phyloP scores from a whole-genome alignment of 352 stramenopile species.

The Albugo laibachii region DNA sequence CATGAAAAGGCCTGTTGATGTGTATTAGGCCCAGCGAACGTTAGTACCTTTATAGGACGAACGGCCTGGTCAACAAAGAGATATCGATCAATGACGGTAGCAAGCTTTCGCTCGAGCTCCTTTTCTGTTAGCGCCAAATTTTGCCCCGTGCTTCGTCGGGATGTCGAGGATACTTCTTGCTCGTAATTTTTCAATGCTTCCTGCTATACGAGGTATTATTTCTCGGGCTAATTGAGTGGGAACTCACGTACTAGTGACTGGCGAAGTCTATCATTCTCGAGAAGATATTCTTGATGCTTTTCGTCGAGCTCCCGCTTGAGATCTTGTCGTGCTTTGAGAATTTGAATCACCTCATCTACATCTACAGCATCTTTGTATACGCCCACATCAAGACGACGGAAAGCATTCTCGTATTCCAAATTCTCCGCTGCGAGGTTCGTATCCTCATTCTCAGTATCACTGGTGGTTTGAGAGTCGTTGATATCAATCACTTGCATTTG shows the following conservation, averaged over 20 bases:
- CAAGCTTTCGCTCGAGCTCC: slow-evolving; percentile 37
- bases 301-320: slow-evolving; percentile 43
- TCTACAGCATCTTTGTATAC: slow-evolving; percentile 28
- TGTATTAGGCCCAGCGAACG: not conserved
- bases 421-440: slow-evolving; percentile 13
- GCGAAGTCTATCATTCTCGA: slow-evolving; percentile 24
- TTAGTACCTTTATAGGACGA: slow-evolving; percentile 45
- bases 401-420: slow-evolving; percentile 21
- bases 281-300: slow-evolving; percentile 38
- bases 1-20: not conserved
- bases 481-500: not conserved
- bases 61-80: slow-evolving; percentile 67
- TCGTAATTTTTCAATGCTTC: slow-evolving; percentile 23
- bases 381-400: slow-evolving; percentile 48
- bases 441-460: slow-evolving; percentile 4
- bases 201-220: slow-evolving; percentile 5
- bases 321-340: slow-evolving; percentile 38
- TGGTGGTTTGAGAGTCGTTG: slow-evolving; percentile 4
- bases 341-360: slow-evolving; percentile 43
- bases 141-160: slow-evolving; percentile 39
- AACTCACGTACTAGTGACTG: slow-evolving; percentile 29
- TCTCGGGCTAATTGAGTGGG: not conserved
- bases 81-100: slow-evolving; percentile 61
- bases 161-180: slow-evolving; percentile 30
- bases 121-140: slow-evolving; percentile 47